Evolutionary conservation across 768 basidiomycete genomes (phyloP).

Genomic region (Wakefieldia striispora): DNA sequence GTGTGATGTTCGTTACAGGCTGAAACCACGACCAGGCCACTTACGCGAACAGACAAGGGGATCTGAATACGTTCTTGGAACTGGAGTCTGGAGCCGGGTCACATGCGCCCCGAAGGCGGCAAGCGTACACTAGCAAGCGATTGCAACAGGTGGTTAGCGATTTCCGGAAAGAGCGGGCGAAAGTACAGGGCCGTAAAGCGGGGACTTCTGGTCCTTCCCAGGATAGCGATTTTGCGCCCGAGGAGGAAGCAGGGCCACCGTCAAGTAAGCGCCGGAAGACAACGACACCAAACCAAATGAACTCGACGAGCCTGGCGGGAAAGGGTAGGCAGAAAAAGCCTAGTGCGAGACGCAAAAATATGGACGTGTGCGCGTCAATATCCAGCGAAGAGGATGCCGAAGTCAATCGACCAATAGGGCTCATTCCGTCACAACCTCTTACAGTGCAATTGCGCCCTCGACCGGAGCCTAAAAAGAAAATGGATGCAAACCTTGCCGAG

Average conservation of each 20-base stretch:
- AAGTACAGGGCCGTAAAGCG: conserved; percentile 13
- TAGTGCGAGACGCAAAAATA: neutral
- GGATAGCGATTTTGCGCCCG: conserved; percentile 28
- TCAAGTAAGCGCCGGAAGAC: conserved; percentile 34
- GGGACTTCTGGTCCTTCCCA: conserved; percentile 19
- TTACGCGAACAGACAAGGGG: conserved; percentile 73
- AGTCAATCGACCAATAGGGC: neutral
- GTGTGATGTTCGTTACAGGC: neutral
- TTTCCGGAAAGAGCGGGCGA: conserved; percentile 54
- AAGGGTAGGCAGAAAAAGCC: conserved; percentile 5
- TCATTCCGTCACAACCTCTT: conserved; percentile 21
- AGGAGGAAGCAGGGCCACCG: conserved; percentile 23
- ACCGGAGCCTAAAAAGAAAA: conserved; percentile 33
- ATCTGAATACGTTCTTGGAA: conserved; percentile 74
- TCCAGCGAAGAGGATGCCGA: conserved; percentile 17
- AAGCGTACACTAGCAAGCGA: conserved; percentile 83
- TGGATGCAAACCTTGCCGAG: conserved; percentile 10
- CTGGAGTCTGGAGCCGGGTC: conserved; percentile 64
- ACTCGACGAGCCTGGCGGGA: neutral
- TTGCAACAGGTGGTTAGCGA: conserved; percentile 84
- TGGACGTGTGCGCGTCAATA: neutral
- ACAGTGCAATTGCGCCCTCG: conserved; percentile 41
- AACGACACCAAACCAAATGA: conserved; percentile 15
- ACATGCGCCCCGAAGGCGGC: conserved; percentile 73
- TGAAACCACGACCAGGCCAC: conserved; percentile 42